phyloP scores from a whole-genome alignment of 1,284 basidiomycete species.

The Peniophora sp. region DNA sequence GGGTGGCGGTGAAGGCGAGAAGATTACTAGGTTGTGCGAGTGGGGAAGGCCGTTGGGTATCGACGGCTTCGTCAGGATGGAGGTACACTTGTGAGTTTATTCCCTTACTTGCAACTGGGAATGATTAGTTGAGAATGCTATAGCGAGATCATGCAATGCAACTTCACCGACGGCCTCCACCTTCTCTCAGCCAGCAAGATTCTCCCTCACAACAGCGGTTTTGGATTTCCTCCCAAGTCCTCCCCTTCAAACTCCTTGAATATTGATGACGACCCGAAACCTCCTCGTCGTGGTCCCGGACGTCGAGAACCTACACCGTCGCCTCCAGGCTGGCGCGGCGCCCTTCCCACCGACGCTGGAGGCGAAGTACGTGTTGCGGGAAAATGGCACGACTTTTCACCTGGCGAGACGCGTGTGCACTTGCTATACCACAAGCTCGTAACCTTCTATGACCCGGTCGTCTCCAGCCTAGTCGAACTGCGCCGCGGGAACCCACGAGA shows the following conservation, averaged over 20 bases:
- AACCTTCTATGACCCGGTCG: slow-evolving; percentile 34
- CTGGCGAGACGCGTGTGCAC: slow-evolving; percentile 35
- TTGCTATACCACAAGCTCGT: slow-evolving; percentile 31
- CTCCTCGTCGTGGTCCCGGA: neutral
- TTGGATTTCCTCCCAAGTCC: neutral
- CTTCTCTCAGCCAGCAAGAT: slow-evolving; percentile 21
- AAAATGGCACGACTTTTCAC: slow-evolving; percentile 31
- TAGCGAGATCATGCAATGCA: slow-evolving; percentile 47
- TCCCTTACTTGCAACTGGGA: neutral
- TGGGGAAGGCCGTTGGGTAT: slow-evolving; percentile 11
- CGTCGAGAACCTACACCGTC: neutral
- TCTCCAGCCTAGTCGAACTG: slow-evolving; percentile 25
- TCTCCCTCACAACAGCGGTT: slow-evolving; percentile 2
- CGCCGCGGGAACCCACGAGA: slow-evolving; percentile 22
- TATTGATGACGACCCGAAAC: neutral
- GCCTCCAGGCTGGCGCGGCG: slow-evolving; percentile 10
- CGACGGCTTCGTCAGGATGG: slow-evolving; percentile 28
- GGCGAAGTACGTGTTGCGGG: slow-evolving; percentile 26
- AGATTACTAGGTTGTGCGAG: slow-evolving; percentile 8
- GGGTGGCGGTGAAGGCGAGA: slow-evolving; percentile 5
- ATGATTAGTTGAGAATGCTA: neutral
- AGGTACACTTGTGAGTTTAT: slow-evolving; percentile 36
- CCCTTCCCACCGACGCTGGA: neutral
- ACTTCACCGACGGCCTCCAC: slow-evolving; percentile 33
- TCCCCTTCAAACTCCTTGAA: neutral